Base-by-base conservation (phyloP, 768 basidiomycete species). In the Obba rivulosa region DNA sequence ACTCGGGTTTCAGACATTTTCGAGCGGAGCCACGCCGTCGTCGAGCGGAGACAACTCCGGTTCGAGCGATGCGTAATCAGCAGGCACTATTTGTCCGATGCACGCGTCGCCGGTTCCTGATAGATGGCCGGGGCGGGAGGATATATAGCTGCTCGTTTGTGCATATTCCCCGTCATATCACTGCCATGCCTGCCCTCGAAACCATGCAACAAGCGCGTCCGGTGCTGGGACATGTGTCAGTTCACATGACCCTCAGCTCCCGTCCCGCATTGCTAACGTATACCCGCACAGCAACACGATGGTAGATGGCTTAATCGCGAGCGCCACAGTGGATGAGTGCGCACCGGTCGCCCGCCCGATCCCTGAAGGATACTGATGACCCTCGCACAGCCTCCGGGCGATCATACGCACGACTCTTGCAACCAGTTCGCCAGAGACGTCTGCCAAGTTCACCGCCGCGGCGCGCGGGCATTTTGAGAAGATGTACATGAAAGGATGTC, bases 251-350 rank as follows among this genome's bases (percentile, higher is more conserved):
- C 14, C 28, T n/a, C 16, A 4, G 17, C 14, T 10, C 11, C 1
- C 28, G 1, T 34, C n/a, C 23, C 13, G 8, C n/a, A 24, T 40
- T 14, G 24, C 43, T 48, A 16, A 48, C 48, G 5, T 39, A 22
- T 10, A 20, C 14, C 28, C 40, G 21, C 18, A 34, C 61, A 86
- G 84, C 10, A 84, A 84, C 60, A 74, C 83, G 50, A 86, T 86
- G 84, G 72, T 84, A 20, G 87, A 89, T 61, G 87, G 82, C 1
- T 78, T 88, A 56, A 81, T 90, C 55, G 85, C 84, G 3, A 88
- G 90, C 53, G 83, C 81, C 11, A 75, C 69, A 18, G 65, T 77
- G 11, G 83, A 87, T 45, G 87, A 89, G 86, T 80, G 63, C 66
- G 81, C 66, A 38, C 52, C 14, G 20, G 20, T 10, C 34, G 76